Conservation (phyloP, 768 basidiomycete genomes). For the Agaricus sinodeliciosus region DNA sequence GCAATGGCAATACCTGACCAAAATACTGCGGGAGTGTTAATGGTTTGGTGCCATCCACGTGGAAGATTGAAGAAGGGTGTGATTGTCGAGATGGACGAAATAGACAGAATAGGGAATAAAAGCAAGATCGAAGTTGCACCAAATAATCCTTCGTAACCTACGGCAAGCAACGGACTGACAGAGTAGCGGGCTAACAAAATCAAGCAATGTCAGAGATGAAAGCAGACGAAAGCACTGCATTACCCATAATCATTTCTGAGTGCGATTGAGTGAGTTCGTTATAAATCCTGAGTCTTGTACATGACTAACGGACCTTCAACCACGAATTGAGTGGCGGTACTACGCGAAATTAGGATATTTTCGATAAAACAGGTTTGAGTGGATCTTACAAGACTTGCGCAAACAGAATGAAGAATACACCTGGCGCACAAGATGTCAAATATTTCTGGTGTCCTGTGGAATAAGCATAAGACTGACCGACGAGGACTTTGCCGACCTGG, state of each 20-base stretch:
- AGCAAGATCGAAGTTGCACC: constrained; percentile 75
- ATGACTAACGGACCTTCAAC: constrained; percentile 52
- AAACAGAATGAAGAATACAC: constrained; percentile 87
- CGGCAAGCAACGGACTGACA: constrained; percentile 86
- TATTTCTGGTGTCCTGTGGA: constrained; percentile 14
- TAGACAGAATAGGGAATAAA: constrained; percentile 74
- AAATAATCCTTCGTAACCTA: constrained; percentile 92
- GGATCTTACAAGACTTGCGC: constrained; percentile 87
- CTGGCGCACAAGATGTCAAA: constrained; percentile 29
- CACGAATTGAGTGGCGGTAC: constrained; percentile 89
- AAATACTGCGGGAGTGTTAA: constrained; percentile 66
- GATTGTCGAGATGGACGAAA: constrained; percentile 54
- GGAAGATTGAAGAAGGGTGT: constrained; percentile 82
- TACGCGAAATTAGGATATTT: constrained; percentile 22
- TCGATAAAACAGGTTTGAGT: constrained; percentile 13
- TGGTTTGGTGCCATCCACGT: constrained; percentile 85
- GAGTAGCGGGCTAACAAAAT: constrained; percentile 50
- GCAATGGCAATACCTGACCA: constrained; percentile 67
- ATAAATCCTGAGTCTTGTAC: neutral
- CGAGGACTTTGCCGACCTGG: constrained; percentile 63
- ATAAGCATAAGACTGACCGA: constrained; percentile 44
- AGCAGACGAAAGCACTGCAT: constrained; percentile 9
- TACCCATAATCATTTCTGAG: constrained; percentile 83
- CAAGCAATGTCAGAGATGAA: constrained; percentile 7
- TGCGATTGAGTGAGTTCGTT: constrained; percentile 5